Percentiles rank a stretch among this genome's conserved stretches.
Conservation (phyloP, 2,329 filamentous ascomycete species). For the Apiospora saccharicola region DNA sequence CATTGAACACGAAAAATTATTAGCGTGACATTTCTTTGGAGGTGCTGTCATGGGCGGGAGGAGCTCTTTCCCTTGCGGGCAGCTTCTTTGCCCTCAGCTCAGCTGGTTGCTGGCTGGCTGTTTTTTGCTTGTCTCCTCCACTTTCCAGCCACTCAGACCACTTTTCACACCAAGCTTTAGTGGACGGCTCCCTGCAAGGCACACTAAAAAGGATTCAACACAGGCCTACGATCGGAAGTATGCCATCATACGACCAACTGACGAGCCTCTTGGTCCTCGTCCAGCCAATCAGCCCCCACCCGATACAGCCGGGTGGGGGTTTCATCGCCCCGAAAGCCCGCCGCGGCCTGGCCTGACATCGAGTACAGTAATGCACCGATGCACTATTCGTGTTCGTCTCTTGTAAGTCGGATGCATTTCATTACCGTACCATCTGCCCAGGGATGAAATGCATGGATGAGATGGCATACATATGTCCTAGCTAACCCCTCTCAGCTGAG, state of each 20-base stretch:
- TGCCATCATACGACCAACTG: constrained; percentile 16
- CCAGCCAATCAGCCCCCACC: neutral
- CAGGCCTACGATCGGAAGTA: constrained; percentile 1
- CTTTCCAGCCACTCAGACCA: constrained; percentile 13
- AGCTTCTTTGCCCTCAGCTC: constrained; percentile 1
- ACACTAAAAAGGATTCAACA: constrained; percentile 2
- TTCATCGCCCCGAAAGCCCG: constrained; percentile 1
- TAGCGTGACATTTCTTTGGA: constrained; percentile 23
- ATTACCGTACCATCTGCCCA: too few relatives aligned
- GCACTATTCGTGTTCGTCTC: neutral
- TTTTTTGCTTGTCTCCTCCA: neutral
- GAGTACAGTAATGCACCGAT: neutral
- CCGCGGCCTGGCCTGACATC: too few relatives aligned
- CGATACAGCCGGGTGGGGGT: constrained; percentile 10
- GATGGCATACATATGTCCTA: neutral
- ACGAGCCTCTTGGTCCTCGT: neutral
- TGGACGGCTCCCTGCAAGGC: constrained; percentile 1
- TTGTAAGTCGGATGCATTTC: neutral
- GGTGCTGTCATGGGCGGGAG: constrained; percentile 14
- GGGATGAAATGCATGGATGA: neutral
- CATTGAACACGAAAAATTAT: constrained; percentile 25
- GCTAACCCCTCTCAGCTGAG: neutral
- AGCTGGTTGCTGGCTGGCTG: neutral
- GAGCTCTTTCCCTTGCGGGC: constrained; percentile 6
- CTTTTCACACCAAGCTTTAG: constrained; percentile 8